Base-by-base conservation (phyloP, 2,329 filamentous ascomycete species). In the Blumeriella jaapii region DNA sequence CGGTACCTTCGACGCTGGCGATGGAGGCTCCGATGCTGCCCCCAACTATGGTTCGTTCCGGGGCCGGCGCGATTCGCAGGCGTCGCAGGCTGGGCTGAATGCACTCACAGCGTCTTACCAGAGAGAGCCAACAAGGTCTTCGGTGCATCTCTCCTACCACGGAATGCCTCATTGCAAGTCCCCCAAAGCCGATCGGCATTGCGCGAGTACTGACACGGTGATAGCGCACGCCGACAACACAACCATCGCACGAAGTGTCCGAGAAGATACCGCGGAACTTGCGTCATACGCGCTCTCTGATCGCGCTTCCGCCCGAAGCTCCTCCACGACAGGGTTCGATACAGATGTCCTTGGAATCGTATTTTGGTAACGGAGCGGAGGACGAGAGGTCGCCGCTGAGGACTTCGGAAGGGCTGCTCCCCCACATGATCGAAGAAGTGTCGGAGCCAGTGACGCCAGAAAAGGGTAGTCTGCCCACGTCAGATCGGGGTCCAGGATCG, bases 211-310 rank as follows among this genome's bases (percentile, higher is more conserved):
- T 48, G 35, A 49, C 29, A 18, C n/a, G 28, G 12, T 13, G 4
- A 32, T 45, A 72, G 67, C 61, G 24, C 67, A 68, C 12, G 54
- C 72, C 59, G 82, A 89, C 54, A 80, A 74, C 48, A 70, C 74
- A 12, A 74, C 83, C 49, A 82, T 83, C 57, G 81, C 83, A 20
- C 74, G 78, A 40, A 82, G 77, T 46, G 80, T 94, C 25, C 79
- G 86, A 45, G 79, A 91, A 59, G 80, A 91, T 54, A 93, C 86
- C 2, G 83, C 85, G 33, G 84, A 93, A 59, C 67, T 94, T 38
- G 86, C 86, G 27, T 84, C 74, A 12, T 85, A 87, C 55, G 78
- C 84, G 31, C 69, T 94, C 17, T 78, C 78, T 24, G 74, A 82
- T 48, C 68, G 69, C 48, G 46, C 45, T 10, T 57, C 57, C 3